Conservation (phyloP, 1,284 basidiomycete genomes). For the Moesziomyces antarcticus region DNA sequence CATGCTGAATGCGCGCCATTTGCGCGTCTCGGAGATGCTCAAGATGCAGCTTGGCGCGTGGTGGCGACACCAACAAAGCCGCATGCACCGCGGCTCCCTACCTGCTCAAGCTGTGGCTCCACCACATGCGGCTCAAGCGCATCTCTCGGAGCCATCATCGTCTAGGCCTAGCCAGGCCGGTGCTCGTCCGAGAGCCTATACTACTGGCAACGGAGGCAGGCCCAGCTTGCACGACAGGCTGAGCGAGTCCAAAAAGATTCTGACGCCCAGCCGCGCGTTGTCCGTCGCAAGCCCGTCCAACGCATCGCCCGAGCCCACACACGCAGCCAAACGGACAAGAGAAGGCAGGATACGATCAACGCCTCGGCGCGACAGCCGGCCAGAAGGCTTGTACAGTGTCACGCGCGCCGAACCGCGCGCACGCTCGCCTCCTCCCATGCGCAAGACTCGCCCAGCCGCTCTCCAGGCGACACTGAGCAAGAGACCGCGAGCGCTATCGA, state of each 20-base stretch:
- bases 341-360: background rate
- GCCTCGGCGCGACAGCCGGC: background rate
- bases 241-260: background rate
- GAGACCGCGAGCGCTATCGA: background rate
- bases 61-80: slow-evolving; percentile 8
- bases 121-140: background rate
- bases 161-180: background rate
- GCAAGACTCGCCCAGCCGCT: background rate
- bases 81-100: background rate
- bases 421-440: background rate
- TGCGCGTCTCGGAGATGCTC: slow-evolving; percentile 6
- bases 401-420: too few species aligned
- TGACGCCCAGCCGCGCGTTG: background rate
- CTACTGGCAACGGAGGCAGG: background rate
- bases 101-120: background rate
- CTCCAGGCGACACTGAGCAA: background rate
- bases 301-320: background rate
- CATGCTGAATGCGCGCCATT: slow-evolving; percentile 18
- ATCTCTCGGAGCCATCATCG: background rate
- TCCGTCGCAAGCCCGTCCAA: background rate
- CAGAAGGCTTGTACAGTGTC: background rate
- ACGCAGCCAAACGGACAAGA: background rate
- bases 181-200: background rate
- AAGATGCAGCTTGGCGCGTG: slow-evolving; percentile 16
- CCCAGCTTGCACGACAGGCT: background rate